Evolutionary conservation across 2,329 filamentous ascomycete genomes (phyloP).

Genomic region (Trichoderma sp.): DNA sequence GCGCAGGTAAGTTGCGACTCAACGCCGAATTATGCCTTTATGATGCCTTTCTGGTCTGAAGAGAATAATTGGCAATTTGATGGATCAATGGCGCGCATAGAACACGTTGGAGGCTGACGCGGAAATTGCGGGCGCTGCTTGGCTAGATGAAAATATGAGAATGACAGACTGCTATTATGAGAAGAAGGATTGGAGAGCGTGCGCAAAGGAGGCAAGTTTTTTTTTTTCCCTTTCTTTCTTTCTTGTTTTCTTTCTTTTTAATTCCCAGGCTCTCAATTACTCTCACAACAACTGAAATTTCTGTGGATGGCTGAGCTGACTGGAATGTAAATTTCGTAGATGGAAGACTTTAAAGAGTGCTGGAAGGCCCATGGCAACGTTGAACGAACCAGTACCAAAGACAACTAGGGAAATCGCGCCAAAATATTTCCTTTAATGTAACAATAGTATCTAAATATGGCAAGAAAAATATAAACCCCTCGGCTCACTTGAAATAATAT

Average conservation of each 20-base stretch:
- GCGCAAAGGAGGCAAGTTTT: constrained; percentile 85
- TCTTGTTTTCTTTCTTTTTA: no score
- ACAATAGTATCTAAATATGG: no score
- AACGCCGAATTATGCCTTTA: neutral
- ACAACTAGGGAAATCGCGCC: no score
- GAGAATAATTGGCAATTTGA: neutral
- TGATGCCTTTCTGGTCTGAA: neutral
- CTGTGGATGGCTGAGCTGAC: no score
- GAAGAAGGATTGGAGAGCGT: constrained; percentile 93
- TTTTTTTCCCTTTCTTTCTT: no score
- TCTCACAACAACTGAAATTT: no score
- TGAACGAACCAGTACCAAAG: constrained; percentile 74
- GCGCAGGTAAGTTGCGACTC: constrained; percentile 63
- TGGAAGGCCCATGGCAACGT: constrained; percentile 92
- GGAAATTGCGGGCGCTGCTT: neutral
- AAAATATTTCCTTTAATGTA: no score
- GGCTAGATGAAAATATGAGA: constrained; percentile 77
- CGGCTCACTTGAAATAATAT: no score
- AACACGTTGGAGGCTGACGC: constrained; percentile 1
- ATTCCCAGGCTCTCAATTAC: no score
- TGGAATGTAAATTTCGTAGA: constrained; percentile 59
- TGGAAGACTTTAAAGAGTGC: constrained; percentile 85
- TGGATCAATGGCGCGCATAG: neutral
- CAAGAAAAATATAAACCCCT: no score
- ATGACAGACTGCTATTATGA: constrained; percentile 96